phyloP scores from a whole-genome alignment of 2,329 filamentous ascomycete species.

The Reticulascus tulasneorum region DNA sequence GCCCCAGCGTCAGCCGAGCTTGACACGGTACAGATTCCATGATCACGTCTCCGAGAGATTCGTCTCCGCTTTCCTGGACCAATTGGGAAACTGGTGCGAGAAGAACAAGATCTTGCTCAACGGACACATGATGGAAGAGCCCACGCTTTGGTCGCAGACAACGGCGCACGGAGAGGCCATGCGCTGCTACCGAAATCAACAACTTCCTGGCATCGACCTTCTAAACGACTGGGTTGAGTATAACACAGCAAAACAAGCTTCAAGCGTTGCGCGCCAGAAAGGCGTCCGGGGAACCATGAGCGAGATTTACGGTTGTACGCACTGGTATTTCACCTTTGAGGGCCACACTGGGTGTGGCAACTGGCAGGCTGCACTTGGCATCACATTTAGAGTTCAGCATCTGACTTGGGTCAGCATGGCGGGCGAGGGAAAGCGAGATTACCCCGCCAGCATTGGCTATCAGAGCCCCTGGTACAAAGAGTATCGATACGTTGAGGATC shows the following conservation, averaged over 20 bases:
- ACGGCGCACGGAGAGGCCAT: constrained; percentile 26
- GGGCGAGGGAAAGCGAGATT: constrained; percentile 27
- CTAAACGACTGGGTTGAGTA: constrained; percentile 25
- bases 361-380: constrained; percentile 28
- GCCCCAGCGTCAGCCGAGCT: constrained; percentile 18
- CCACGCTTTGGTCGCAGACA: constrained; percentile 24
- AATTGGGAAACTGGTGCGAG: constrained; percentile 22
- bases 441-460: constrained; percentile 25
- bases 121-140: constrained; percentile 29
- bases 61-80: constrained; percentile 25
- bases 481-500: constrained; percentile 24
- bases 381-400: constrained; percentile 27
- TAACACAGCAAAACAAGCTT: constrained; percentile 27
- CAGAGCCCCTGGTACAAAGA: constrained; percentile 29
- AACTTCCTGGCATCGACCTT: constrained; percentile 27
- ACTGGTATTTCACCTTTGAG: constrained; percentile 27
- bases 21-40: constrained; percentile 23
- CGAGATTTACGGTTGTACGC: constrained; percentile 26
- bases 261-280: constrained; percentile 24
- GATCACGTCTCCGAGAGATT: constrained; percentile 27
- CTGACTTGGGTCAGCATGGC: constrained; percentile 27
- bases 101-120: constrained; percentile 21
- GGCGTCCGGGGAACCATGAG: constrained; percentile 22
- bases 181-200: constrained; percentile 25
- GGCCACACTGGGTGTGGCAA: constrained; percentile 28